These are phyloP conservation scores for Suhomyces sp. DNA, from an alignment of 805 yeast genomes.

Conservation along the genomic window DNA sequence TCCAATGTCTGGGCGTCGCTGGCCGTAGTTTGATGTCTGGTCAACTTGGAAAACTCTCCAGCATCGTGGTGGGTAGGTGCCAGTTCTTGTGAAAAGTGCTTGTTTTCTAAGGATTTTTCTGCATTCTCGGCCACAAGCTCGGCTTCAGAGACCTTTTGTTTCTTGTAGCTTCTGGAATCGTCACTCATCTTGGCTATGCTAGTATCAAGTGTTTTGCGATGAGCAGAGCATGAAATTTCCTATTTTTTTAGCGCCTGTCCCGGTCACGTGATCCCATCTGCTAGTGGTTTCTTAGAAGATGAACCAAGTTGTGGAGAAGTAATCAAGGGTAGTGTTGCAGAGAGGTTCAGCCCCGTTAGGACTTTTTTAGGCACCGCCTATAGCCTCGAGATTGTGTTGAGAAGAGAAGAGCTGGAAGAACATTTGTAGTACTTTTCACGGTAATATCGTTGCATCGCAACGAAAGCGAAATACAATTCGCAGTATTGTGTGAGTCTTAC, in stretches of 20 bases:
- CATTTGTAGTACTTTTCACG: too few species aligned
- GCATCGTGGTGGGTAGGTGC: conserved; percentile 55
- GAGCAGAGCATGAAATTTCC: not conserved
- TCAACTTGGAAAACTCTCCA: conserved; percentile 57
- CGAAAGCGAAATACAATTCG: too few species aligned
- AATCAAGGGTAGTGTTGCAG: not conserved
- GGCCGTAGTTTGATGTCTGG: conserved; percentile 66
- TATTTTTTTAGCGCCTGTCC: not conserved
- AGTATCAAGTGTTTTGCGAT: not conserved
- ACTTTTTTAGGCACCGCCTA: too few species aligned
- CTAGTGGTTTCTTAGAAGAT: too few species aligned
- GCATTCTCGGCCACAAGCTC: conserved; percentile 68
- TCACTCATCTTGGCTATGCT: not conserved
- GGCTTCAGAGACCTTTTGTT: conserved; percentile 47
- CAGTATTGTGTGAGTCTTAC: too few species aligned
- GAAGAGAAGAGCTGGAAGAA: too few species aligned
- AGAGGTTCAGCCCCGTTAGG: too few species aligned
- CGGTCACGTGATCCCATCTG: not conserved
- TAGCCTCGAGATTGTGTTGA: too few species aligned
- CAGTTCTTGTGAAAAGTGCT: conserved; percentile 3
- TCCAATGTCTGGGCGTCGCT: conserved; percentile 59
- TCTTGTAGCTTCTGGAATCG: conserved; percentile 45
- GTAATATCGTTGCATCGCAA: too few species aligned
- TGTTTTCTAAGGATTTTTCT: conserved; percentile 44
- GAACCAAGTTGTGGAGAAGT: not conserved